Percentiles rank a stretch among this genome's conserved stretches.
phyloP scores from a whole-genome alignment of 371 early-diverging fungal species.

The Syncephalis fuscata region DNA sequence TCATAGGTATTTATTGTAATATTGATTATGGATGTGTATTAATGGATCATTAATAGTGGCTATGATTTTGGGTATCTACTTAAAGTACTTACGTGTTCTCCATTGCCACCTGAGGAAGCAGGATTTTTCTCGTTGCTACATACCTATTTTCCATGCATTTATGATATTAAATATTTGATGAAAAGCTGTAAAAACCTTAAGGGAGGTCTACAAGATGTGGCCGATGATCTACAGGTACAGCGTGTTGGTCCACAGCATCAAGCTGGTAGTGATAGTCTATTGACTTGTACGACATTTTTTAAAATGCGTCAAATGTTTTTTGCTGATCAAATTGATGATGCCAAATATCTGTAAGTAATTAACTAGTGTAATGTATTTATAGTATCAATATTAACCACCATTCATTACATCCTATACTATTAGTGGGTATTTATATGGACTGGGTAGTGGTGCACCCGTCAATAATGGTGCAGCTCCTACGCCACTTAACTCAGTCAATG shows the following conservation, averaged over 20 bases:
- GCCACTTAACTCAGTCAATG: no score
- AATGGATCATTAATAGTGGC: slow-evolving; percentile 32
- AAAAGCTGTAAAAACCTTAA: slow-evolving; percentile 90
- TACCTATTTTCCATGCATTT: slow-evolving; percentile 95
- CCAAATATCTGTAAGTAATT: slow-evolving; percentile 57
- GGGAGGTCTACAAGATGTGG: slow-evolving; percentile 98
- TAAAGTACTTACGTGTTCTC: slow-evolving; percentile 84
- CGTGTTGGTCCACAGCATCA: slow-evolving; percentile 99
- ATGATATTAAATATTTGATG: slow-evolving; percentile 98
- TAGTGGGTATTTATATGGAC: slow-evolving; percentile 40
- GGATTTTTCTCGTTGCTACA: slow-evolving; percentile 91
- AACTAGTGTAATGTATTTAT: not conserved
- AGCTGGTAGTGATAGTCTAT: slow-evolving; percentile 97
- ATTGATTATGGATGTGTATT: not conserved
- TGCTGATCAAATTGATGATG: slow-evolving; percentile 86
- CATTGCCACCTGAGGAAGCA: slow-evolving; percentile 84
- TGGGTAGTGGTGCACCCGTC: slow-evolving; percentile 17
- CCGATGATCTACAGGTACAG: slow-evolving; percentile 83
- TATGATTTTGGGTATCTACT: slow-evolving; percentile 99
- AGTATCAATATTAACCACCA: not conserved
- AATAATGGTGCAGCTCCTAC: not conserved
- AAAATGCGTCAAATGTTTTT: slow-evolving; percentile 91
- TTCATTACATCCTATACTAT: no score
- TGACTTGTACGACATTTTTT: slow-evolving; percentile 95
- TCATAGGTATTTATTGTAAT: slow-evolving; percentile 56